A percentile compares a stretch with the other conserved stretches of the same genome.
phyloP scores from a whole-genome alignment of 345 rosid genomes.

The Anastatica hierochuntica region DNA sequence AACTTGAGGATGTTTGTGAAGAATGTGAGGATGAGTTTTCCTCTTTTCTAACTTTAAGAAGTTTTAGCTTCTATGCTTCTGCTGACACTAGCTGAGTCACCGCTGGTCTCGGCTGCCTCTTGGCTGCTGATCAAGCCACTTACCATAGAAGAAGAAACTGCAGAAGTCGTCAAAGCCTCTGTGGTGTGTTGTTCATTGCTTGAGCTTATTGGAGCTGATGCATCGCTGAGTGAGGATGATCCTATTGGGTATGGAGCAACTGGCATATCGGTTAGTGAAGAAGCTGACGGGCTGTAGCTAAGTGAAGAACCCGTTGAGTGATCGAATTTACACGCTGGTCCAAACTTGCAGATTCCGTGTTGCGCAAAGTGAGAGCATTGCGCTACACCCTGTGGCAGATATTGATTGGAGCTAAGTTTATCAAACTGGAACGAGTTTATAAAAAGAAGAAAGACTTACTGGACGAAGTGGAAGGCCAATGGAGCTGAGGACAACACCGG shows the following conservation, averaged over 20 bases:
- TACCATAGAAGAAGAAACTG: slow-evolving; percentile 10
- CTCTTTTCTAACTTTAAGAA: slow-evolving; percentile 11
- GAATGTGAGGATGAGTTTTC: too few relatives aligned
- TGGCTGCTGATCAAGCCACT: slow-evolving; percentile 24
- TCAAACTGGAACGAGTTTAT: neutral
- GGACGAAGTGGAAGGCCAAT: slow-evolving; percentile 83
- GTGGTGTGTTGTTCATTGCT: slow-evolving; percentile 37
- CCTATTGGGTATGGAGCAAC: slow-evolving; percentile 81
- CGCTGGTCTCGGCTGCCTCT: slow-evolving; percentile 40
- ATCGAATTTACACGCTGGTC: slow-evolving; percentile 68
- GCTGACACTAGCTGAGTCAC: slow-evolving; percentile 33
- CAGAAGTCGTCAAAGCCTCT: slow-evolving; percentile 36
- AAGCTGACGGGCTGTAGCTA: slow-evolving; percentile 84
- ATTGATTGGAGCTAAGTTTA: too few relatives aligned
- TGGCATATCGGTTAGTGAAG: slow-evolving; percentile 88
- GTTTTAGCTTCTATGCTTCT: slow-evolving; percentile 26
- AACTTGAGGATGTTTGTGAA: too few relatives aligned
- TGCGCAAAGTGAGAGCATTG: slow-evolving; percentile 59
- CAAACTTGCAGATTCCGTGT: slow-evolving; percentile 68
- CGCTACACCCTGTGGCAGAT: slow-evolving; percentile 50
- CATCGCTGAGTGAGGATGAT: slow-evolving; percentile 35
- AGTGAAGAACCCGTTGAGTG: slow-evolving; percentile 58
- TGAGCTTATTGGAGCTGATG: slow-evolving; percentile 43
- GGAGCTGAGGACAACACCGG: slow-evolving; percentile 53
- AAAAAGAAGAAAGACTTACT: slow-evolving; percentile 34